Conservation (phyloP, 805 yeast species). For the Schwanniomyces occidentalis region DNA sequence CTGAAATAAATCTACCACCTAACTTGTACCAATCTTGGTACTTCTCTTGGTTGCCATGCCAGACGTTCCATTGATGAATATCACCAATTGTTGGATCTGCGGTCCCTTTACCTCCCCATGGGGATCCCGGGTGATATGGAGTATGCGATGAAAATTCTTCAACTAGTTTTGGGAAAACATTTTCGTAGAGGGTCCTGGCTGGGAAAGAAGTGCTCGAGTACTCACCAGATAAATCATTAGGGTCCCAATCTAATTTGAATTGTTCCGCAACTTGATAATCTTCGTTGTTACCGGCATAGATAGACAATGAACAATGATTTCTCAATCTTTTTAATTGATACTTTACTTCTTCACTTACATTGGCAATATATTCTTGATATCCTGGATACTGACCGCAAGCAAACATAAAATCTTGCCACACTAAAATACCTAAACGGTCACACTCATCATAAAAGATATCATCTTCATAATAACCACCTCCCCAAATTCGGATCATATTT, state of each 20-base stretch:
- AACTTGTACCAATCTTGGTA: constrained; percentile 50
- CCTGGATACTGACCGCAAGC: constrained; percentile 58
- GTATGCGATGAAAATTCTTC: constrained; percentile 19
- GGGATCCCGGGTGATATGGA: constrained; percentile 50
- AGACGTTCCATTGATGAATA: constrained; percentile 56
- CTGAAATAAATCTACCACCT: constrained; percentile 51
- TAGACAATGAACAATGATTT: constrained; percentile 38
- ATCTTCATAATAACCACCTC: constrained; percentile 48
- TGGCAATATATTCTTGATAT: constrained; percentile 31
- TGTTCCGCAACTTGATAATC: constrained; percentile 47
- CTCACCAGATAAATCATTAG: constrained; percentile 21
- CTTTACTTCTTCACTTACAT: constrained; percentile 37
- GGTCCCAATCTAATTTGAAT: constrained; percentile 27
- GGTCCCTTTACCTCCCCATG: constrained; percentile 44
- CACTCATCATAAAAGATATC: constrained; percentile 45
- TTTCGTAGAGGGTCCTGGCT: constrained; percentile 45
- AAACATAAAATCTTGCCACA: constrained; percentile 61
- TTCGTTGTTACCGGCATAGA: constrained; percentile 49
- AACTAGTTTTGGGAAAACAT: constrained; percentile 36
- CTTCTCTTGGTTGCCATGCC: constrained; percentile 53
- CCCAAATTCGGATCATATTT: constrained; percentile 51
- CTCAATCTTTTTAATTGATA: constrained; percentile 43
- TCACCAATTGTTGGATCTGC: constrained; percentile 46
- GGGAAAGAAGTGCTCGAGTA: constrained; percentile 41
- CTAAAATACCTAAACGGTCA: constrained; percentile 44